A percentile compares a stretch with the other conserved stretches of the same genome.
Conservation (phyloP, 1,284 basidiomycete genomes). For the Apiotrichum brassicae region DNA sequence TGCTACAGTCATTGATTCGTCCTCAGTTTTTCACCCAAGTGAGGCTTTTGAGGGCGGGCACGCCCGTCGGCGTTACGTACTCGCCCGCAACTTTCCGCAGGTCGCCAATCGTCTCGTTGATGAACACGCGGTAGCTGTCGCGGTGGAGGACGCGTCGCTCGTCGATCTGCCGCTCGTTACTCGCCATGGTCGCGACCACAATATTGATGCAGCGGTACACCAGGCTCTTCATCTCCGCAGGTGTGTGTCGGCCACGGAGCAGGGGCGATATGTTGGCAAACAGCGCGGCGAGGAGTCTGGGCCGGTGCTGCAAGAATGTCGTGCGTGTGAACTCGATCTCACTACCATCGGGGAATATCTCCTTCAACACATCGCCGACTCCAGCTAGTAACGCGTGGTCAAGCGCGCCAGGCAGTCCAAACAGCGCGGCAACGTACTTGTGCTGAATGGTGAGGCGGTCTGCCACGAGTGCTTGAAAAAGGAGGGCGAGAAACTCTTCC, state of each 20-base stretch:
- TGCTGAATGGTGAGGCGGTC: conserved; percentile 55
- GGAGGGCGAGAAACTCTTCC: conserved; percentile 55
- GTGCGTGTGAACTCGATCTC: conserved; percentile 5
- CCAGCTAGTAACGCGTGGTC: conserved; percentile 30
- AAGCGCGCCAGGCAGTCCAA: conserved; percentile 25
- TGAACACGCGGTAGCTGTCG: conserved; percentile 30
- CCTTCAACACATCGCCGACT: conserved; percentile 5
- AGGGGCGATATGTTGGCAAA: conserved; percentile 25
- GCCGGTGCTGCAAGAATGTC: conserved; percentile 25
- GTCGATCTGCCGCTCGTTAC: conserved; percentile 18
- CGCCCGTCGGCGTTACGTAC: conserved; percentile 18
- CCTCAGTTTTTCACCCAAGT: conserved; percentile 2
- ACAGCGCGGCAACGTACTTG: conserved; percentile 53
- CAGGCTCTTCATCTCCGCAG: conserved; percentile 30
- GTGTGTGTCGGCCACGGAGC: conserved; percentile 19
- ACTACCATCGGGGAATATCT: neutral
- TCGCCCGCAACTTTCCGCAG: conserved; percentile 22
- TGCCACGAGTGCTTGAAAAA: conserved; percentile 57
- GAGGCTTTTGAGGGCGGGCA: conserved; percentile 26
- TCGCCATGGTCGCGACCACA: conserved; percentile 20
- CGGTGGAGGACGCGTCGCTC: conserved; percentile 25
- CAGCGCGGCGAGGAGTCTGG: conserved; percentile 16
- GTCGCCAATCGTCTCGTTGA: conserved; percentile 16
- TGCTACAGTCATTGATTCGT: too few relatives aligned
- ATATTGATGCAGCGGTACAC: conserved; percentile 40